phyloP scores from a whole-genome alignment of 2,329 filamentous ascomycete genomes.

The Diplodia intermedia region DNA sequence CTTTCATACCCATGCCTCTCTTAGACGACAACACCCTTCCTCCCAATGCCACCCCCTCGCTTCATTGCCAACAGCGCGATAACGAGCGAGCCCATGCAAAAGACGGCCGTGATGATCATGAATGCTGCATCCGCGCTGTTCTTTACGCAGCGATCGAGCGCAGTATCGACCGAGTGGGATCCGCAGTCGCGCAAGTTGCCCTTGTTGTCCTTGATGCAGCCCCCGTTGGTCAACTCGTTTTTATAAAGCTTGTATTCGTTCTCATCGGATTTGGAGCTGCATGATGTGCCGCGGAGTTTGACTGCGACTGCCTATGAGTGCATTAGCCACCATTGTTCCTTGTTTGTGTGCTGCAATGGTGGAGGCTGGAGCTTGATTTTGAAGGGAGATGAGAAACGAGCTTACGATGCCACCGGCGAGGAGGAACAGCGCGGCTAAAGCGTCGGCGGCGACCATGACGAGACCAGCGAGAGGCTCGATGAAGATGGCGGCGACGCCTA shows the following conservation, averaged over 20 bases:
- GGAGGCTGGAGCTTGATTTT: not conserved
- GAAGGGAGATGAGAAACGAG: not conserved
- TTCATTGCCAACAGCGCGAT: slow-evolving; percentile 29
- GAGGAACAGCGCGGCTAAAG: slow-evolving; percentile 36
- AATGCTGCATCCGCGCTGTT: slow-evolving; percentile 38
- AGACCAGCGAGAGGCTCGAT: slow-evolving; percentile 35
- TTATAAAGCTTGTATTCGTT: slow-evolving; percentile 14
- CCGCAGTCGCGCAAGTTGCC: slow-evolving; percentile 14
- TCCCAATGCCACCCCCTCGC: slow-evolving; percentile 24
- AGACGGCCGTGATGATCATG: slow-evolving; percentile 36
- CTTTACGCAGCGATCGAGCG: slow-evolving; percentile 35
- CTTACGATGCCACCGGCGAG: slow-evolving; percentile 41
- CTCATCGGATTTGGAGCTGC: slow-evolving; percentile 29
- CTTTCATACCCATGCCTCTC: not conserved
- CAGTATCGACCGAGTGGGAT: not conserved
- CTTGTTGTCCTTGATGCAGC: slow-evolving; percentile 32
- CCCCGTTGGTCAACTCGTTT: slow-evolving; percentile 37
- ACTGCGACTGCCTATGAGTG: slow-evolving; percentile 36
- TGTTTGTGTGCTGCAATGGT: not conserved
- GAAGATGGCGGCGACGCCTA: slow-evolving; percentile 38
- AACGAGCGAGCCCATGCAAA: slow-evolving; percentile 9
- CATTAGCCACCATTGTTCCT: not conserved
- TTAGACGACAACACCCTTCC: slow-evolving; percentile 31
- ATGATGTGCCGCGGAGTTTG: slow-evolving; percentile 35
- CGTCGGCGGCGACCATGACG: slow-evolving; percentile 38